These are phyloP conservation scores for carrot (Daucus carota) DNA, from an alignment of 129 eudicot species.

Conservation along the genomic window DNA sequence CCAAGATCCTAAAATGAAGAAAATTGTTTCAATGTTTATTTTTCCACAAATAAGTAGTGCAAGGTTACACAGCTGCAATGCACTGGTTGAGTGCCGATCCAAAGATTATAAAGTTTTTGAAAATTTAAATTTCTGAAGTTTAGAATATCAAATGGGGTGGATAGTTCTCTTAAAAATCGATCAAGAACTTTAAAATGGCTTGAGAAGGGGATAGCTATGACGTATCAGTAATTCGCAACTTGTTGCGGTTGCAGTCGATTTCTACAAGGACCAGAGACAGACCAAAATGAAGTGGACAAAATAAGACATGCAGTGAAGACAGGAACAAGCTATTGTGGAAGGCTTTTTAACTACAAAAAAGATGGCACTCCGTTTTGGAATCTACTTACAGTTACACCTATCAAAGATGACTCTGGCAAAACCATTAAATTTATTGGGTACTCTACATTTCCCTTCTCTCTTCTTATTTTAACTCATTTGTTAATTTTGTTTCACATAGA, in stretches of 20 bases:
- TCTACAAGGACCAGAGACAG: conserved; percentile 93
- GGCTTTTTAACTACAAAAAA: conserved; percentile 91
- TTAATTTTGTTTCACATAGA: background rate
- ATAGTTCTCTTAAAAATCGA: too few relatives aligned
- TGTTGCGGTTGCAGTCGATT: conserved; percentile 67
- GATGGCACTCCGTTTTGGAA: conserved; percentile 99
- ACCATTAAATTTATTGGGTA: conserved; percentile 96
- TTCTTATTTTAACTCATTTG: background rate
- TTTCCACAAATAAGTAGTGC: too few relatives aligned
- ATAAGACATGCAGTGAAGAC: conserved; percentile 65
- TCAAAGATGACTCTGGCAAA: conserved; percentile 76
- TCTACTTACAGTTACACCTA: conserved; percentile 85
- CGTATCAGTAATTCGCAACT: background rate
- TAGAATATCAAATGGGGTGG: too few relatives aligned
- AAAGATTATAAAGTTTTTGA: too few relatives aligned
- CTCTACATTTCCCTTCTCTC: background rate
- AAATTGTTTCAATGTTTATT: too few relatives aligned
- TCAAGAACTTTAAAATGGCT: too few relatives aligned
- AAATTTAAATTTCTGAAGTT: too few relatives aligned
- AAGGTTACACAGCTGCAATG: too few relatives aligned
- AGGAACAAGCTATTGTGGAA: conserved; percentile 87
- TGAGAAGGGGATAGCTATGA: too few relatives aligned
- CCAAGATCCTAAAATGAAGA: too few relatives aligned
- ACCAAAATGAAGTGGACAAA: conserved; percentile 82
- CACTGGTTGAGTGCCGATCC: too few relatives aligned